phyloP scores from a whole-genome alignment of 2,329 filamentous ascomycete species.

The Fusarium beomiforme region DNA sequence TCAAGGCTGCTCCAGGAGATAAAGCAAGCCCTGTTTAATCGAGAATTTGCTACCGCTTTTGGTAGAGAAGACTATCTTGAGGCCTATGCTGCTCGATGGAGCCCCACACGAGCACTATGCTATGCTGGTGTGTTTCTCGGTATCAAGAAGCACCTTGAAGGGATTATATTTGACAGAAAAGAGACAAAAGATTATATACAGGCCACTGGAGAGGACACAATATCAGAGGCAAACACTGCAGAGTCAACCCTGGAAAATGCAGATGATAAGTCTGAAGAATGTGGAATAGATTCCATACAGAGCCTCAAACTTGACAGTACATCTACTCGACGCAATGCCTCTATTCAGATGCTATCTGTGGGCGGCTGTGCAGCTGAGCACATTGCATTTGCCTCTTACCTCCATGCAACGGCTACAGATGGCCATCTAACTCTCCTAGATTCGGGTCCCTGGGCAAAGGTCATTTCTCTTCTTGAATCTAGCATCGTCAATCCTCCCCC shows the following conservation, averaged over 20 bases:
- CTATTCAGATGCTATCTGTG: conserved; percentile 57
- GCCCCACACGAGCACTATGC: conserved; percentile 82
- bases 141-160: conserved; percentile 49
- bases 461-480: conserved; percentile 67
- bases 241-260: neutral
- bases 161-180: conserved; percentile 29
- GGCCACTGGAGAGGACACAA: neutral
- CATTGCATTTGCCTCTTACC: conserved; percentile 59
- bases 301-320: conserved; percentile 9
- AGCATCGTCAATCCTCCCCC: conserved; percentile 63
- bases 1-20: conserved; percentile 76
- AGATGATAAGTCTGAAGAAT: neutral
- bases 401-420: conserved; percentile 43
- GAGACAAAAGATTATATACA: neutral
- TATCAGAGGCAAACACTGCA: neutral
- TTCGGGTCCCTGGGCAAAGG: conserved; percentile 78
- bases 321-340: neutral
- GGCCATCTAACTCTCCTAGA: conserved; percentile 75
- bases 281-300: conserved; percentile 5
- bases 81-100: conserved; percentile 91
- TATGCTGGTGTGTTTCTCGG: conserved; percentile 71
- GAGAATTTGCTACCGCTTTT: conserved; percentile 87
- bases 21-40: conserved; percentile 85
- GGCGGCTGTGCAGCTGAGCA: conserved; percentile 72
- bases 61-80: conserved; percentile 74